A percentile compares a stretch with the other conserved stretches of the same genome.
Evolutionary conservation across 352 stramenopile genomes (phyloP).

Genomic region (Saprolegnia diclina): DNA sequence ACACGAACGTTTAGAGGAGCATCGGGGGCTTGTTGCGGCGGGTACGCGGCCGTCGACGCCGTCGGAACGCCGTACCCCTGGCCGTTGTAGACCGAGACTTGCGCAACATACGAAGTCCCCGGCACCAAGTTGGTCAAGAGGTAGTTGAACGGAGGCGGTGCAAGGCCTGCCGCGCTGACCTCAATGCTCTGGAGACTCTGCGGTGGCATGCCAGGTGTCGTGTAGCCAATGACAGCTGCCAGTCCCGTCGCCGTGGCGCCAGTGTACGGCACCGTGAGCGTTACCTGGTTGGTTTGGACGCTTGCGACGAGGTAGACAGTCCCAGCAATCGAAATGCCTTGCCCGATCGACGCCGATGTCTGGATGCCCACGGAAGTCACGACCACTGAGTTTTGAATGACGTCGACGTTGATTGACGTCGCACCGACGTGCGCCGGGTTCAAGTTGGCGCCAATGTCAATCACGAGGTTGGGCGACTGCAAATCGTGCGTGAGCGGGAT

Average conservation of each 20-base stretch:
- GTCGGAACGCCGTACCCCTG: constrained; percentile 85
- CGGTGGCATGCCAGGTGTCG: constrained; percentile 50
- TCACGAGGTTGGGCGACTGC: constrained; percentile 30
- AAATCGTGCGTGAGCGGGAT: constrained; percentile 38
- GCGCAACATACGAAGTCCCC: constrained; percentile 76
- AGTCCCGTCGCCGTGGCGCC: constrained; percentile 36
- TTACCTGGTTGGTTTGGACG: constrained; percentile 50
- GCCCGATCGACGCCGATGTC: constrained; percentile 37
- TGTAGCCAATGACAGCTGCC: constrained; percentile 48
- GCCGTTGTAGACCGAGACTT: constrained; percentile 86
- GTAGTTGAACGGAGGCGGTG: constrained; percentile 36
- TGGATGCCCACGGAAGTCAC: constrained; percentile 41
- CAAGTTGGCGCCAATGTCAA: constrained; percentile 41
- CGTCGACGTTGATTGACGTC: constrained; percentile 27
- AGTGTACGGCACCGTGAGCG: constrained; percentile 40
- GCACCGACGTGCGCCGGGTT: constrained; percentile 46
- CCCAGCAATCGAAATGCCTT: constrained; percentile 49
- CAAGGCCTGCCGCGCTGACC: constrained; percentile 7
- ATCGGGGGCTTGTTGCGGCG: constrained; percentile 83
- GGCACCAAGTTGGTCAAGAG: constrained; percentile 58
- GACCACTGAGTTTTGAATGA: constrained; percentile 31
- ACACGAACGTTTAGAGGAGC: constrained; percentile 69
- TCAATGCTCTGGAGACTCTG: constrained; percentile 47
- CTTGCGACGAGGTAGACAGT: constrained; percentile 41
- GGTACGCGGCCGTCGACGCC: constrained; percentile 61